Percentiles rank a stretch among this genome's conserved stretches.
These are phyloP conservation scores for Aspergillus steynii DNA, from an alignment of 495 filamentous ascomycete species.

Conservation along the genomic window DNA sequence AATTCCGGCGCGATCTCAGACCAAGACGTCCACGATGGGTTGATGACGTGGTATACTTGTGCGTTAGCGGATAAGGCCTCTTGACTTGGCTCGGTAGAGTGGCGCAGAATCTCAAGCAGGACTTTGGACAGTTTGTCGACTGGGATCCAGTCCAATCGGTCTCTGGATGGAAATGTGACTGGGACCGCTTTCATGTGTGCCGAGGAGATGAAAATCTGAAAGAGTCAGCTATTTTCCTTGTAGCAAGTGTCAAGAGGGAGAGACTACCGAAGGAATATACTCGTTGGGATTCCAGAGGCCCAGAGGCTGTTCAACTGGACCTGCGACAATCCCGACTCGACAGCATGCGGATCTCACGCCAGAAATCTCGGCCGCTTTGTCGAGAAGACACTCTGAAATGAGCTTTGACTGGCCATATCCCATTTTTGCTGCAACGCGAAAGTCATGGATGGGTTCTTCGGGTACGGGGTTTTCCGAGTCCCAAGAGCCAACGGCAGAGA, in stretches of 20 bases:
- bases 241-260: neutral
- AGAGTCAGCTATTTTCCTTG: conserved; percentile 1
- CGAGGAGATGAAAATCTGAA: conserved; percentile 3
- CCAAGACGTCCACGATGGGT: conserved; percentile 6
- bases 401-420: conserved; percentile 59
- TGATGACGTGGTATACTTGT: conserved; percentile 5
- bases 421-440: conserved; percentile 28
- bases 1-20: conserved; percentile 1
- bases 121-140: conserved; percentile 5
- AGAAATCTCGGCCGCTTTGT: neutral
- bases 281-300: conserved; percentile 6
- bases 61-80: neutral
- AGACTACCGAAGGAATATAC: conserved; percentile 4
- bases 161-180: conserved; percentile 4
- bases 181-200: neutral
- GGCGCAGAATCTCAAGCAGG: conserved; percentile 1
- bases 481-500: conserved; percentile 45
- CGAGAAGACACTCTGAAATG: conserved; percentile 7
- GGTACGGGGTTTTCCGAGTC: conserved; percentile 33
- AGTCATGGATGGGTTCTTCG: conserved; percentile 47
- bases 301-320: neutral
- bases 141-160: conserved; percentile 5
- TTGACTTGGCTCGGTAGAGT: neutral
- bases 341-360: neutral
- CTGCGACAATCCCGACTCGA: conserved; percentile 3